A percentile compares a stretch with the other conserved stretches of the same genome.
These are phyloP conservation scores for Didymosphaeria variabile DNA, from an alignment of 2,329 filamentous ascomycete genomes.

Conservation along the genomic window DNA sequence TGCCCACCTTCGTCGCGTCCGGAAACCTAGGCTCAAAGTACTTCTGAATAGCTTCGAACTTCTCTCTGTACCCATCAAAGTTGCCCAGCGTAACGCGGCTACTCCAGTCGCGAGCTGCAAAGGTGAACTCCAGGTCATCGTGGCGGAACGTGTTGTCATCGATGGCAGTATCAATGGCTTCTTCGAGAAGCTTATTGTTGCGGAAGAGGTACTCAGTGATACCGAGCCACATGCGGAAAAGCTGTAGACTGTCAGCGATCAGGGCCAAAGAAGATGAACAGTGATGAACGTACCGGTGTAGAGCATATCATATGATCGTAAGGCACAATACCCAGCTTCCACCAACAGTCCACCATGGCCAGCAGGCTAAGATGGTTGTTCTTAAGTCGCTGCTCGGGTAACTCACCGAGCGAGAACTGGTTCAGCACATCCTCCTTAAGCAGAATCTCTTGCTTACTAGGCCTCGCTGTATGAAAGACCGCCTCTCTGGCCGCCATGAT, in stretches of 20 bases:
- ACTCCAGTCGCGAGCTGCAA: conserved; percentile 94
- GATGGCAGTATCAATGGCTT: conserved; percentile 84
- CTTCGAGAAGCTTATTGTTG: conserved; percentile 80
- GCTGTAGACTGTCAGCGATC: conserved; percentile 49
- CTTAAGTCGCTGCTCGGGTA: conserved; percentile 72
- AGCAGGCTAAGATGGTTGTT: conserved; percentile 95
- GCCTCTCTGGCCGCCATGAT: conserved; percentile 81
- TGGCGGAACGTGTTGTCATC: conserved; percentile 91
- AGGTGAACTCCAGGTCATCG: conserved; percentile 97
- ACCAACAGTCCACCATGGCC: conserved; percentile 99
- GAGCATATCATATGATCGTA: conserved; percentile 99
- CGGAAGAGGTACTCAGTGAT: conserved; percentile 98
- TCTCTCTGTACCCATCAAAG: conserved; percentile 90
- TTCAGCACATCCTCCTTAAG: conserved; percentile 84
- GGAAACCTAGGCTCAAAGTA: conserved; percentile 93
- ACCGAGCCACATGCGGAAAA: conserved; percentile 95
- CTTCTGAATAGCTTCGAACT: conserved; percentile 87
- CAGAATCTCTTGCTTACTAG: conserved; percentile 70
- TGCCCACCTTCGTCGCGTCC: conserved; percentile 86
- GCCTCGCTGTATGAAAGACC: conserved; percentile 53
- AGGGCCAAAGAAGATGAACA: not conserved
- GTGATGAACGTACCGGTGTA: conserved; percentile 71
- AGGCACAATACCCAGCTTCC: conserved; percentile 87
- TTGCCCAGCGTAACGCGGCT: conserved; percentile 91
- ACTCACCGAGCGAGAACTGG: conserved; percentile 82